Base-by-base conservation (phyloP, 1,139 yeast species). In the Kodamaea fungicola region DNA sequence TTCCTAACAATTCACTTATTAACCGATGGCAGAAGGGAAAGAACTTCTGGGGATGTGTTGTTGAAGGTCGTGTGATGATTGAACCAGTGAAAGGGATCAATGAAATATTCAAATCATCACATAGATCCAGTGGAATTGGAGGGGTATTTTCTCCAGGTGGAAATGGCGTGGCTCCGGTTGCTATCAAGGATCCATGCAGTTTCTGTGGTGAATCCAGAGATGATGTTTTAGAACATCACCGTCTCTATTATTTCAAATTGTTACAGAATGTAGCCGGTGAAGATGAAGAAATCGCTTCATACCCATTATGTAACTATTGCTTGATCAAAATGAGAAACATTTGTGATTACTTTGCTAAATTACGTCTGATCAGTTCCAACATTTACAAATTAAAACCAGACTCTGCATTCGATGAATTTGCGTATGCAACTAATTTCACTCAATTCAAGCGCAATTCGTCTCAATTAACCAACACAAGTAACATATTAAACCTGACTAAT, bases 61-160 rank as follows among this genome's bases (percentile, higher is more conserved):
- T 84, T 30, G 96, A 89, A 37, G 95, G 95, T 5, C 74, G 83
- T 33, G 89, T 87, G 6, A 73, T 80, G 9, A 81, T 92, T 30
- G 96, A 89, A 59, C 97, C 98, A 1, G 75, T 90, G 9, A 81
- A 89, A 39, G 95, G 92, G 0, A 74, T 84, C 27, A 88, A 87
- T 51, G 96, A 88, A 55, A 75, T 76, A 0, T 79, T 80, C 59
- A 75, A 71, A 47, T 27, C 29, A n/a, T 10, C 16, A 58, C 67
- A 21, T 67, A 19, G 29, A 7, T 27, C 29, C 8, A 27, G 29
- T 12, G 26, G 3, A n/a, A n/a, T 8, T n/a, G 16, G 29, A 7
- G 29, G 29, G 4, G 29, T 27, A 9, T 27, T 27, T n/a, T 27
- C 29, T n/a, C 29, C 29, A 27, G 12, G 12, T 3, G 16, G 29